Evolutionary conservation across 2,329 filamentous ascomycete genomes (phyloP).

Genomic region (Emergomyces orientalis): DNA sequence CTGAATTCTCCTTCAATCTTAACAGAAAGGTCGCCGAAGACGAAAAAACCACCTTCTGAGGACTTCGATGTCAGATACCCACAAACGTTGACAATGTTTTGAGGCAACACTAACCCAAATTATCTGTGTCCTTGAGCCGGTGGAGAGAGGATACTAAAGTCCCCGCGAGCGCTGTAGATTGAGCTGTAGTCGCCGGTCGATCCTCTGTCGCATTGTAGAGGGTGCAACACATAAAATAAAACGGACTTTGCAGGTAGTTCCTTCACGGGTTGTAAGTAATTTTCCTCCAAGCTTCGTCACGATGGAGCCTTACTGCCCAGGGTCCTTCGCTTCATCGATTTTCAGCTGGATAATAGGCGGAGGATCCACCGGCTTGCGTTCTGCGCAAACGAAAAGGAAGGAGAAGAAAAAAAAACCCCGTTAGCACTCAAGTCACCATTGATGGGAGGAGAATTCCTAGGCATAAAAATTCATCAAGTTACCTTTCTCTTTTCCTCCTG

Average conservation of each 20-base stretch:
- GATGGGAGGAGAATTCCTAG: background rate
- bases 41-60: constrained; percentile 72
- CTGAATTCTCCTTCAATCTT: constrained; percentile 63
- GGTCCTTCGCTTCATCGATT: constrained; percentile 43
- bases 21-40: constrained; percentile 82
- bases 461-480: constrained; percentile 10
- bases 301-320: constrained; percentile 48
- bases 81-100: background rate
- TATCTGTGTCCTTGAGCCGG: constrained; percentile 67
- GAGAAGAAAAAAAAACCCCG: background rate
- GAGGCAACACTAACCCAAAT: constrained; percentile 41
- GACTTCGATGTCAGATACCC: background rate
- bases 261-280: constrained; percentile 4
- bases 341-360: constrained; percentile 71
- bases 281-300: background rate
- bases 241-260: constrained; percentile 55
- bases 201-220: constrained; percentile 45
- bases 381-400: constrained; percentile 33
- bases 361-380: constrained; percentile 76
- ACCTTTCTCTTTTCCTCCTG: constrained; percentile 69
- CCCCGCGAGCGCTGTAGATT: constrained; percentile 54
- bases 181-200: constrained; percentile 34
- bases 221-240: constrained; percentile 53
- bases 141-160: constrained; percentile 73
- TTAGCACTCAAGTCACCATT: constrained; percentile 11